Conservation (phyloP, 306 rosid species). For the Fragaria ananassa region DNA sequence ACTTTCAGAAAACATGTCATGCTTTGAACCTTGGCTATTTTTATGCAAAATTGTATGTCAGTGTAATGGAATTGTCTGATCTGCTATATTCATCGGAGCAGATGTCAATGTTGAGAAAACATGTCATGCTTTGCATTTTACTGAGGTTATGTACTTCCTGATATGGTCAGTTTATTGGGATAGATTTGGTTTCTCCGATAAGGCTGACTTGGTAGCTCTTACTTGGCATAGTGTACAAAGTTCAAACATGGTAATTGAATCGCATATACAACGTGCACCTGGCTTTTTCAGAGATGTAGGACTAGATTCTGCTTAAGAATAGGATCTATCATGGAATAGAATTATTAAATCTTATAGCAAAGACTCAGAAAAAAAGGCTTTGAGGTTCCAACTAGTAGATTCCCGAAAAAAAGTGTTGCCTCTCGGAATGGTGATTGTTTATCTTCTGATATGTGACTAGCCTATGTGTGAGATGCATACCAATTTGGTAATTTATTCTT, state of each 20-base stretch:
- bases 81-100: not conserved
- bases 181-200: not conserved
- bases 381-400: not conserved
- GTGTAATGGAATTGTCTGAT: not conserved
- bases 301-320: not conserved
- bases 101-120: constrained; percentile 6
- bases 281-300: not conserved
- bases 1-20: no score
- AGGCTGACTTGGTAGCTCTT: not conserved
- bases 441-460: not conserved
- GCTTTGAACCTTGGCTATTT: not conserved
- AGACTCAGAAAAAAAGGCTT: not conserved
- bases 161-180: not conserved
- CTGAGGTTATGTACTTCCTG: not conserved
- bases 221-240: not conserved
- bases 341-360: not conserved
- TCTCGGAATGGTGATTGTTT: not conserved
- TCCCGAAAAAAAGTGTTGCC: not conserved
- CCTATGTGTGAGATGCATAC: not conserved
- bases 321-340: not conserved
- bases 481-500: not conserved
- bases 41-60: not conserved
- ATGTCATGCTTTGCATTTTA: not conserved
- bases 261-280: not conserved
- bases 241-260: not conserved